Evolutionary conservation across 345 rosid species (phyloP).

Genomic region (Passiflora organensis): DNA sequence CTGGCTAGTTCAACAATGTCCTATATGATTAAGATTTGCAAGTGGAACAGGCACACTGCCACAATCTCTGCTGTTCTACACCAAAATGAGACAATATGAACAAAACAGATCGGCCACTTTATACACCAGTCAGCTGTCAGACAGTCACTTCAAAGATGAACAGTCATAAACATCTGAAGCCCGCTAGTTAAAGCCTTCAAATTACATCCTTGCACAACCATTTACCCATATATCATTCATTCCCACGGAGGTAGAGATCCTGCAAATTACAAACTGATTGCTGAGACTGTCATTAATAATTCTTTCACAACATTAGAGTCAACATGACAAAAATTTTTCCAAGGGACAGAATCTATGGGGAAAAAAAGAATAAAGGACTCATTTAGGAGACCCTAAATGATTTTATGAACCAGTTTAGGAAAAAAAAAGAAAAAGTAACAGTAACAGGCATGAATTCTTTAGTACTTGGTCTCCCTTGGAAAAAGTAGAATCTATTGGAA

Average conservation of each 20-base stretch:
- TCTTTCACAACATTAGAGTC: background rate
- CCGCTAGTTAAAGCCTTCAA: constrained; percentile 10
- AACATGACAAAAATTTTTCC: constrained; percentile 4
- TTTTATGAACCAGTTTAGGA: too few species aligned
- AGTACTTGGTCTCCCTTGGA: too few species aligned
- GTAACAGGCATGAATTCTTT: too few species aligned
- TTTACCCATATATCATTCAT: constrained; percentile 9
- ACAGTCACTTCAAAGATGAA: constrained; percentile 14
- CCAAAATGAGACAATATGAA: constrained; percentile 1
- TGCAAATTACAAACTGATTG: constrained; percentile 29
- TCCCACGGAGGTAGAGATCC: constrained; percentile 23
- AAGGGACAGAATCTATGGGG: too few species aligned
- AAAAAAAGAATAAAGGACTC: background rate
- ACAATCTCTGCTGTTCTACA: background rate
- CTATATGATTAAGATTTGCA: background rate
- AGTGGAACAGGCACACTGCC: background rate
- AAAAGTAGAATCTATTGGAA: too few species aligned
- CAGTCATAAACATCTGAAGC: constrained; percentile 4
- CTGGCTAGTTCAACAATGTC: background rate
- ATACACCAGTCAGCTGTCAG: constrained; percentile 11
- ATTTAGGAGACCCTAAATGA: background rate
- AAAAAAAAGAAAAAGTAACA: too few species aligned
- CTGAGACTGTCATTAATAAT: constrained; percentile 13
- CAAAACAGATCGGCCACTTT: constrained; percentile 1
- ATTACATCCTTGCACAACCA: constrained; percentile 7